A percentile compares a stretch with the other conserved stretches of the same genome.
phyloP scores from a whole-genome alignment of 1,139 yeast species.

The Blastobotrys malaysiensis region DNA sequence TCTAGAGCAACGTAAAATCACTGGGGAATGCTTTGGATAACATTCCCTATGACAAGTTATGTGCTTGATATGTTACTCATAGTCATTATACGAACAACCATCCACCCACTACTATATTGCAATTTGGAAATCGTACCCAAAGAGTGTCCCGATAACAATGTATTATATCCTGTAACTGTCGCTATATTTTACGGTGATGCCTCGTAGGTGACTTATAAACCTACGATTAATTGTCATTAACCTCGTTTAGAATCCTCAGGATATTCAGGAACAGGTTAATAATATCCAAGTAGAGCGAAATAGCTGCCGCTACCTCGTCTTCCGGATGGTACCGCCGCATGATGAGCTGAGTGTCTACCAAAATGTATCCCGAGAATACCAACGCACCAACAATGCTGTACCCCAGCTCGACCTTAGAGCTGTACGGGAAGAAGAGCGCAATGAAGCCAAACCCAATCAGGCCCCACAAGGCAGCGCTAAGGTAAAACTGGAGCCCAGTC shows the following conservation, averaged over 20 bases:
- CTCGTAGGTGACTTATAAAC: not conserved
- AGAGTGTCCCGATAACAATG: too few species aligned
- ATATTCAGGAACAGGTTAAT: slow-evolving; percentile 75
- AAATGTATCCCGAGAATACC: slow-evolving; percentile 64
- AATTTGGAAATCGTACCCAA: too few species aligned
- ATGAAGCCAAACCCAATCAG: slow-evolving; percentile 71
- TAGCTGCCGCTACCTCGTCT: slow-evolving; percentile 77
- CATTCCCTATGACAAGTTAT: slow-evolving; percentile 34
- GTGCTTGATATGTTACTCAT: slow-evolving; percentile 17
- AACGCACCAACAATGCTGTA: slow-evolving; percentile 73
- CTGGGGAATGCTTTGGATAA: slow-evolving; percentile 29
- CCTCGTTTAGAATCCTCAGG: slow-evolving; percentile 57
- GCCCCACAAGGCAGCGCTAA: slow-evolving; percentile 58
- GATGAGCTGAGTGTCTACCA: slow-evolving; percentile 78
- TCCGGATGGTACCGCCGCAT: slow-evolving; percentile 79
- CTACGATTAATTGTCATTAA: slow-evolving; percentile 34
- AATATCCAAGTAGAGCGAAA: slow-evolving; percentile 72
- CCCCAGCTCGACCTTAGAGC: slow-evolving; percentile 49
- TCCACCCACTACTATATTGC: not conserved
- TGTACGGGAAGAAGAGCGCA: slow-evolving; percentile 60
- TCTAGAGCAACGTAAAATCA: slow-evolving; percentile 25
- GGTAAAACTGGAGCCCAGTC: slow-evolving; percentile 63
- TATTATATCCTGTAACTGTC: too few species aligned
- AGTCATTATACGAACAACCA: too few species aligned
- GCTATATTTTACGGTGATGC: too few species aligned